phyloP scores from a whole-genome alignment of 495 filamentous ascomycete species.

The Cercophora newfieldiana region DNA sequence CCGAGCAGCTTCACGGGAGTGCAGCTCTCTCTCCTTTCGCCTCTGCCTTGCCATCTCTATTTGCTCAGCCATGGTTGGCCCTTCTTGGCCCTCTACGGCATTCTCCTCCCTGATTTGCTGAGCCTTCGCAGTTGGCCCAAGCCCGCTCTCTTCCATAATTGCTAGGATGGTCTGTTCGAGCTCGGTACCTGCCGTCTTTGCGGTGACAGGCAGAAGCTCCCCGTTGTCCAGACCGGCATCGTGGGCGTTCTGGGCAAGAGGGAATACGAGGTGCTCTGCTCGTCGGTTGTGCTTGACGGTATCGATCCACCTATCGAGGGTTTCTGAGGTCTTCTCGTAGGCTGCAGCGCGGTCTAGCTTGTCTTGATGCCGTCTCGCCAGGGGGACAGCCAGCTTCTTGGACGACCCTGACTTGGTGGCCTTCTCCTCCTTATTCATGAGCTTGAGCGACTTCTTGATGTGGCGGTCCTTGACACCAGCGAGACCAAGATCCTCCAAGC shows the following conservation, averaged over 20 bases:
- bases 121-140: slow-evolving; percentile 52
- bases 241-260: slow-evolving; percentile 70
- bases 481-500: slow-evolving; percentile 72
- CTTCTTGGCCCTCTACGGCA: slow-evolving; percentile 64
- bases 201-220: slow-evolving; percentile 55
- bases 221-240: slow-evolving; percentile 49
- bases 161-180: slow-evolving; percentile 80
- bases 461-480: slow-evolving; percentile 70
- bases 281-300: slow-evolving; percentile 92
- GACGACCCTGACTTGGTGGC: slow-evolving; percentile 53
- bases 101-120: slow-evolving; percentile 50
- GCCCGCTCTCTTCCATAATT: slow-evolving; percentile 85
- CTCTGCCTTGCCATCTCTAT: slow-evolving; percentile 72
- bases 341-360: slow-evolving; percentile 80
- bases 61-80: slow-evolving; percentile 66
- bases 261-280: slow-evolving; percentile 91
- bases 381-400: slow-evolving; percentile 78
- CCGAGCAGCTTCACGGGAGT: slow-evolving; percentile 87
- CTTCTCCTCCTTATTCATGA: slow-evolving; percentile 58
- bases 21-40: slow-evolving; percentile 75
- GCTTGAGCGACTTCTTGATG: slow-evolving; percentile 77
- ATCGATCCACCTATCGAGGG: slow-evolving; percentile 85
- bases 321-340: slow-evolving; percentile 88
- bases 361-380: slow-evolving; percentile 88
- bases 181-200: slow-evolving; percentile 66